Conservation (phyloP, 2,329 filamentous ascomycete species). For the Fusarium guadeloupense region DNA sequence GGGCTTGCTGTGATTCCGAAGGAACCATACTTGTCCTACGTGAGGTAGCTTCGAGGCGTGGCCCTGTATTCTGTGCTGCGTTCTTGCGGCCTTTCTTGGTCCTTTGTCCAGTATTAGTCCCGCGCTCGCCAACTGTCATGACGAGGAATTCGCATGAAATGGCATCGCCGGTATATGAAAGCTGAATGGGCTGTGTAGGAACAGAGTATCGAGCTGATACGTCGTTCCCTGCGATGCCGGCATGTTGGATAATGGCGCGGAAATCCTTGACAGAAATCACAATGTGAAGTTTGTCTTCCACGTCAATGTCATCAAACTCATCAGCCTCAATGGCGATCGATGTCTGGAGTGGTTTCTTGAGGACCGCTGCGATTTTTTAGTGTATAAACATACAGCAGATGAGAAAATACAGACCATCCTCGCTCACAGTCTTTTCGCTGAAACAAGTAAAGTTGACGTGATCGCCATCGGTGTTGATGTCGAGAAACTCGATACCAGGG, state of each 20-base stretch:
- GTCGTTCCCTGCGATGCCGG: constrained; percentile 72
- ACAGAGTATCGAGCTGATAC: constrained; percentile 75
- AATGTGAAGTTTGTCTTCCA: constrained; percentile 80
- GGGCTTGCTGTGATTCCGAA: constrained; percentile 44
- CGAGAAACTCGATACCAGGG: constrained; percentile 80
- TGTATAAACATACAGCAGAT: background rate
- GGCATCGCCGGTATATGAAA: constrained; percentile 74
- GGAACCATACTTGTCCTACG: constrained; percentile 55
- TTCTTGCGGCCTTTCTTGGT: constrained; percentile 58
- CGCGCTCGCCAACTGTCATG: constrained; percentile 79
- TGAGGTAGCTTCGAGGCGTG: constrained; percentile 59
- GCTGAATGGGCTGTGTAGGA: constrained; percentile 75
- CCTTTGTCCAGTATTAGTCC: constrained; percentile 58
- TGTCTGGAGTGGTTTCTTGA: constrained; percentile 83
- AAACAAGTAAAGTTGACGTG: constrained; percentile 83
- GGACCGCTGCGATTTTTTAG: constrained; percentile 62
- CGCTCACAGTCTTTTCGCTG: constrained; percentile 79
- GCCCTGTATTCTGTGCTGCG: constrained; percentile 46
- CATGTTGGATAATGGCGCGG: constrained; percentile 79
- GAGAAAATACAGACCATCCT: constrained; percentile 52
- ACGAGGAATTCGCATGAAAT: constrained; percentile 80
- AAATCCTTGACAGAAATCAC: constrained; percentile 87
- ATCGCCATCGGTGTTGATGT: constrained; percentile 78
- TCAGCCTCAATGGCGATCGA: constrained; percentile 79
- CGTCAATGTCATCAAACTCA: constrained; percentile 78